Percentiles rank a stretch among this genome's conserved stretches.
Conservation (phyloP, 1,284 basidiomycete genomes). For the Microbotryomycetes sp. region DNA sequence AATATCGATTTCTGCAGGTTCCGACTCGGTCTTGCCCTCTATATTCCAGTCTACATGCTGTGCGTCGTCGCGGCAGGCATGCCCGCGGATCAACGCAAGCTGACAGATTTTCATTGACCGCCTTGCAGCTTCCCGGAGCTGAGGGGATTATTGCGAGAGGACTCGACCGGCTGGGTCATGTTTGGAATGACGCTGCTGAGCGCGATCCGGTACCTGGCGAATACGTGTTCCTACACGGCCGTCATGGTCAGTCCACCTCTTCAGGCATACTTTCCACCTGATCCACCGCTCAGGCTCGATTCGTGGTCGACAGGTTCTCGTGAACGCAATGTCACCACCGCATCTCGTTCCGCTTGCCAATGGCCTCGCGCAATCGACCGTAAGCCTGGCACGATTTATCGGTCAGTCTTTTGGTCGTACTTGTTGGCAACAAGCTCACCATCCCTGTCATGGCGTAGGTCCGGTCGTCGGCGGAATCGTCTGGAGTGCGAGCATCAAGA, state of each 20-base stretch:
- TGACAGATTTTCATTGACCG: not conserved
- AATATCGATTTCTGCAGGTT: slow-evolving; percentile 4
- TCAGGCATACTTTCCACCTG: not conserved
- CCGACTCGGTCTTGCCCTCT: slow-evolving; percentile 33
- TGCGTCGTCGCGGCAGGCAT: not conserved
- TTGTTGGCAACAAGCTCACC: not conserved
- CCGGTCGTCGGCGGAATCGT: slow-evolving; percentile 23
- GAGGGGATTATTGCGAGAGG: slow-evolving; percentile 26
- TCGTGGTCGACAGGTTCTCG: slow-evolving; percentile 14
- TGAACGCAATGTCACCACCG: slow-evolving; percentile 44
- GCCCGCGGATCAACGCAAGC: not conserved
- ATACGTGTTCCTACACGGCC: slow-evolving; percentile 32
- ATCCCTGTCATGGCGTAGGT: not conserved
- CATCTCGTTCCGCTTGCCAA: slow-evolving; percentile 44
- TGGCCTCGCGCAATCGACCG: slow-evolving; percentile 43
- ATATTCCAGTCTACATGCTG: slow-evolving; percentile 33
- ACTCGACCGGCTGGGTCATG: slow-evolving; percentile 27
- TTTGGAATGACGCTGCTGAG: slow-evolving; percentile 33
- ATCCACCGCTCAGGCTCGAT: not conserved
- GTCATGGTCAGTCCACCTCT: slow-evolving; percentile 19
- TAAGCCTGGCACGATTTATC: slow-evolving; percentile 41
- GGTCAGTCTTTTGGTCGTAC: slow-evolving; percentile 34
- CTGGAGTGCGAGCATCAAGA: slow-evolving; percentile 33
- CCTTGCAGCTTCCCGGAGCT: slow-evolving; percentile 30
- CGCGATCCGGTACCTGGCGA: slow-evolving; percentile 32